These are phyloP conservation scores for Eucalyptus cladocalyx DNA, from an alignment of 345 rosid species.

Conservation along the genomic window DNA sequence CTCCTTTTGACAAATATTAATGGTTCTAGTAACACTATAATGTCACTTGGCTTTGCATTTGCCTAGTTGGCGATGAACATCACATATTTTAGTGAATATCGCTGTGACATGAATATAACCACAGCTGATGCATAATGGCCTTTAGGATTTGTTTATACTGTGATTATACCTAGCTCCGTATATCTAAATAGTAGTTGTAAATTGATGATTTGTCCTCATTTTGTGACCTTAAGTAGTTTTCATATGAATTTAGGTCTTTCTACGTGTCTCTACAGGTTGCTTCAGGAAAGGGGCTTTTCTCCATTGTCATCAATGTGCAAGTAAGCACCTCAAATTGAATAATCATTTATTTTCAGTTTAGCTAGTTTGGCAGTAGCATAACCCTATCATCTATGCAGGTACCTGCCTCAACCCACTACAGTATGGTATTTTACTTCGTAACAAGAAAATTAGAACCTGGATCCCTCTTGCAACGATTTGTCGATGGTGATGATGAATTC, in stretches of 20 bases:
- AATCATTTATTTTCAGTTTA: not conserved
- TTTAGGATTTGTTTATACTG: not conserved
- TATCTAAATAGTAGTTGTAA: not conserved
- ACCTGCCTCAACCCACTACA: constrained; percentile 93
- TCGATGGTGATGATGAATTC: constrained; percentile 97
- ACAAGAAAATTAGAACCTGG: constrained; percentile 52
- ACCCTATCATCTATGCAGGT: constrained; percentile 28
- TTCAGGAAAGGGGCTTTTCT: constrained; percentile 59
- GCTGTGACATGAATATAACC: not conserved
- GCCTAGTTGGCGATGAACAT: not conserved
- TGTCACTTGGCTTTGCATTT: not conserved
- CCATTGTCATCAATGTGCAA: constrained; percentile 60
- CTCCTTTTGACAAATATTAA: not conserved
- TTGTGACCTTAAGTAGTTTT: not conserved
- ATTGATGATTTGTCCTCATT: not conserved
- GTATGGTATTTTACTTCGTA: constrained; percentile 95
- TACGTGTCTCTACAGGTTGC: constrained; percentile 38
- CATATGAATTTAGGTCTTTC: not conserved
- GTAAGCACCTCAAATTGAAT: constrained; percentile 21
- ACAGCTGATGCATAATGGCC: not conserved
- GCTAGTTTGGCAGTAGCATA: not conserved
- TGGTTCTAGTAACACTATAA: not conserved
- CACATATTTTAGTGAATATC: not conserved
- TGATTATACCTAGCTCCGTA: not conserved
- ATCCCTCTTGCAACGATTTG: constrained; percentile 87